phyloP scores from a whole-genome alignment of 306 rosid species.

The Aeschynomene evenia region DNA sequence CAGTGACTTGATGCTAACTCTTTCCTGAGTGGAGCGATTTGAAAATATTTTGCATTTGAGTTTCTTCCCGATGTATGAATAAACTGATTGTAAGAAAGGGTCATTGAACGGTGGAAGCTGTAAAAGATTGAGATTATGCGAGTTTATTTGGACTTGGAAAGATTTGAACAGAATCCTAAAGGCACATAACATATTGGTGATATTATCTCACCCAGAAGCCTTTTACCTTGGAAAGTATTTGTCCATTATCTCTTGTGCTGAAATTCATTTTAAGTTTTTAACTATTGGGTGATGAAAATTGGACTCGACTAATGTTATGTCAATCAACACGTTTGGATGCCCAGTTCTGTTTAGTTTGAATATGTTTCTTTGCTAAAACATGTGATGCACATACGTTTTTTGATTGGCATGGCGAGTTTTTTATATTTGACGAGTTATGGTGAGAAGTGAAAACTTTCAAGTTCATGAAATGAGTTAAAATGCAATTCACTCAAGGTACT shows the following conservation, averaged over 20 bases:
- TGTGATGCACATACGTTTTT: no score
- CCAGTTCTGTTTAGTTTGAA: neutral
- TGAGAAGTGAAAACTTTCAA: no score
- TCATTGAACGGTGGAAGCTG: constrained; percentile 8
- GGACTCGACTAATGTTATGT: neutral
- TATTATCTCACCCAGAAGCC: neutral
- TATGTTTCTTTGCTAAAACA: neutral
- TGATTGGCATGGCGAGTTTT: neutral
- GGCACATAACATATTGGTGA: neutral
- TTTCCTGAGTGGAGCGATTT: constrained; percentile 4
- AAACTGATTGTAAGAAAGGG: constrained; percentile 12
- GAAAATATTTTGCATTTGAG: constrained; percentile 23
- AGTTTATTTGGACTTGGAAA: constrained; percentile 14
- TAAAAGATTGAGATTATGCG: constrained; percentile 4
- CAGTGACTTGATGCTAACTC: constrained; percentile 25
- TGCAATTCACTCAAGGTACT: no score
- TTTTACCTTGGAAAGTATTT: neutral
- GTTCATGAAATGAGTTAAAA: no score
- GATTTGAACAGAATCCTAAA: neutral
- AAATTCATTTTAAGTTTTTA: neutral
- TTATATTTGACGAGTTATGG: neutral
- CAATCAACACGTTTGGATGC: neutral
- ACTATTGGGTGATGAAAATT: neutral
- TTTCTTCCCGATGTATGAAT: constrained; percentile 23
- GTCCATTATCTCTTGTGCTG: neutral